Percentiles rank a stretch among this genome's conserved stretches.
Conservation (phyloP, 805 yeast genomes). For the Starmerella bombi region DNA sequence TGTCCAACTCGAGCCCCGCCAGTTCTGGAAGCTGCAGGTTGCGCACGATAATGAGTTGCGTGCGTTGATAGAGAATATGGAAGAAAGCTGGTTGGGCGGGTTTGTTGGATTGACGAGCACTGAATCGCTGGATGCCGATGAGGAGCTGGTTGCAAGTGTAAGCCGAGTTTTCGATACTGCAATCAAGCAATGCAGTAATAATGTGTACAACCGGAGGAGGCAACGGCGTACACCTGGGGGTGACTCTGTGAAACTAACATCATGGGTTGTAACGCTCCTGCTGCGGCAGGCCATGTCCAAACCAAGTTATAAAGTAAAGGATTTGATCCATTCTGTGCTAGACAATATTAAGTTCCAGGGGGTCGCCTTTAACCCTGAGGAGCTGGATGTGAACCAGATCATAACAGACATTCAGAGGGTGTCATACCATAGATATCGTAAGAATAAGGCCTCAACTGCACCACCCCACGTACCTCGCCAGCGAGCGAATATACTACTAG, state of each 20-base stretch:
- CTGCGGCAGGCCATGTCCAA: not conserved
- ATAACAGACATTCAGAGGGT: too few species aligned
- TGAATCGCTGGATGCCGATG: too few species aligned
- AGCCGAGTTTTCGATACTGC: too few species aligned
- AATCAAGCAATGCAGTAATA: too few species aligned
- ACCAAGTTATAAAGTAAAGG: conserved; percentile 9
- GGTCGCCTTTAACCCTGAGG: conserved; percentile 46
- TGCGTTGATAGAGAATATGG: conserved; percentile 43
- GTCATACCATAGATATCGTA: too few species aligned
- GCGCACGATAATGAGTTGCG: conserved; percentile 45
- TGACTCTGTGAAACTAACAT: too few species aligned
- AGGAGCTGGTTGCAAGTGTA: too few species aligned
- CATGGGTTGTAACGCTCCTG: too few species aligned
- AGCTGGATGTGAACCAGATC: conserved; percentile 35
- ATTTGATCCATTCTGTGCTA: conserved; percentile 28
- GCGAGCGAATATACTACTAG: conserved; percentile 41
- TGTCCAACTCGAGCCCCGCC: conserved; percentile 19
- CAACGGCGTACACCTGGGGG: too few species aligned
- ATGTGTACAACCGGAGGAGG: too few species aligned
- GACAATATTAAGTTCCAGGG: conserved; percentile 48
- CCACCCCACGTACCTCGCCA: too few species aligned
- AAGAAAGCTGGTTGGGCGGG: conserved; percentile 64
- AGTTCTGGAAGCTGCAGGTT: conserved; percentile 70
- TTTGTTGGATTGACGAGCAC: conserved; percentile 40
- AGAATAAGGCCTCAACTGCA: too few species aligned